These are phyloP conservation scores for Scedosporium aurantiacum DNA, from an alignment of 2,329 filamentous ascomycete genomes.

Conservation along the genomic window DNA sequence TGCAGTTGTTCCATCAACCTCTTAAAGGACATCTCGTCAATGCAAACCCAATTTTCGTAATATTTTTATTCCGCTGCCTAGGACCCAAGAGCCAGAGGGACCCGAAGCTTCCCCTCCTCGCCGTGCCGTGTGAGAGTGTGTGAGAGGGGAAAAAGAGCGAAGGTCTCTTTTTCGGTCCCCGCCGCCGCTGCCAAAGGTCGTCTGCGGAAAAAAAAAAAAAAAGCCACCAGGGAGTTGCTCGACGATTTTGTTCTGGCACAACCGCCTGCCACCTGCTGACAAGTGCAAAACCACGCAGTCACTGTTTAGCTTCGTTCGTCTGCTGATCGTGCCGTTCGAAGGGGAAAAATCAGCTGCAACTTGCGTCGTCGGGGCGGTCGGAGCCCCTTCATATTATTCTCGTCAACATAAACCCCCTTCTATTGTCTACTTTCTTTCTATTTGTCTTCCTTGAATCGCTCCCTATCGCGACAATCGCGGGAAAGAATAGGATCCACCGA, in stretches of 20 bases:
- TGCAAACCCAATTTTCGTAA: neutral
- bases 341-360: slow-evolving; percentile 1
- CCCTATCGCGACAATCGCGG: neutral
- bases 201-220: neutral
- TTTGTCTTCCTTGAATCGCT: neutral
- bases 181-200: neutral
- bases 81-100: neutral
- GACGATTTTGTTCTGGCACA: neutral
- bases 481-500: neutral
- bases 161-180: neutral
- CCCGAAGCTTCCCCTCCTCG: neutral
- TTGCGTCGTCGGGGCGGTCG: neutral
- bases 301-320: neutral
- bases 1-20: neutral
- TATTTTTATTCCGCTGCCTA: neutral
- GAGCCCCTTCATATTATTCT: slow-evolving; percentile 1
- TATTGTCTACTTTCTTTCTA: neutral
- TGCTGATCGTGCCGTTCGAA: neutral
- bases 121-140: neutral
- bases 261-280: neutral
- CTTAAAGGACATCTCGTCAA: neutral
- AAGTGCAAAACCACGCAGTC: neutral
- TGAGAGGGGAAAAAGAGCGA: neutral
- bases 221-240: neutral
- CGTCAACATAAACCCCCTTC: neutral